phyloP scores from a whole-genome alignment of 345 rosid species.

The Arabidopsis suecica region DNA sequence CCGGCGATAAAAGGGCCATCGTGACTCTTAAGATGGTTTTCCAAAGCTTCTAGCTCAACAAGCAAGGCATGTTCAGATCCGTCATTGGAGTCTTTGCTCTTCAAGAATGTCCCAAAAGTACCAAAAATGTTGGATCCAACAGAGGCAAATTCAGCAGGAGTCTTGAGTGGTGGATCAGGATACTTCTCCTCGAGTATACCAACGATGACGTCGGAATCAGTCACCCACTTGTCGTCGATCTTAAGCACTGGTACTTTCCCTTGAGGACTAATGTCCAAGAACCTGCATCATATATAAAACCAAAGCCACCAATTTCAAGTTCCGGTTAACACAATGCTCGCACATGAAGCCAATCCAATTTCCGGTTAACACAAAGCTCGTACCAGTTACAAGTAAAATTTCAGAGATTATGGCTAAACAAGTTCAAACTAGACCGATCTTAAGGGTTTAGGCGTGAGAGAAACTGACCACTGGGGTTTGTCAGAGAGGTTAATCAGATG shows the following conservation, averaged over 20 bases:
- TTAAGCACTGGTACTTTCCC: conserved; percentile 85
- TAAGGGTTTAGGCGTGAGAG: not conserved
- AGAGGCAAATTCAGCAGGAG: conserved; percentile 69
- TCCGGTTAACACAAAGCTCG: not conserved
- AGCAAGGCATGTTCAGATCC: conserved; percentile 79
- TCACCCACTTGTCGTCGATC: conserved; percentile 79
- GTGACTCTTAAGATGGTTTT: conserved; percentile 75
- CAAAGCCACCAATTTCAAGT: not conserved
- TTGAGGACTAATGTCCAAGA: conserved; percentile 74
- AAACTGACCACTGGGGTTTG: conserved; percentile 81
- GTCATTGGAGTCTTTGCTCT: conserved; percentile 86
- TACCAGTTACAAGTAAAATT: not conserved
- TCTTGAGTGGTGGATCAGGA: conserved; percentile 73
- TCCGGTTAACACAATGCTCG: conserved; percentile 6
- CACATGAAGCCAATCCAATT: conserved; percentile 8
- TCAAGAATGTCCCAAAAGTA: conserved; percentile 65
- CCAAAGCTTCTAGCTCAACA: conserved; percentile 76
- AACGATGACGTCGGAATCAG: conserved; percentile 88
- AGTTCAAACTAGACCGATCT: not conserved
- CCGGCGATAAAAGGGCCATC: conserved; percentile 90
- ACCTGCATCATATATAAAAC: conserved; percentile 52
- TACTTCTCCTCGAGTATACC: conserved; percentile 78
- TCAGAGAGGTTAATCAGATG: conserved; percentile 62
- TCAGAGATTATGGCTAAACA: not conserved
- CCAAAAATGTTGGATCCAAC: conserved; percentile 78